phyloP scores from a whole-genome alignment of 768 basidiomycete genomes.

The Termitomyces heimii region DNA sequence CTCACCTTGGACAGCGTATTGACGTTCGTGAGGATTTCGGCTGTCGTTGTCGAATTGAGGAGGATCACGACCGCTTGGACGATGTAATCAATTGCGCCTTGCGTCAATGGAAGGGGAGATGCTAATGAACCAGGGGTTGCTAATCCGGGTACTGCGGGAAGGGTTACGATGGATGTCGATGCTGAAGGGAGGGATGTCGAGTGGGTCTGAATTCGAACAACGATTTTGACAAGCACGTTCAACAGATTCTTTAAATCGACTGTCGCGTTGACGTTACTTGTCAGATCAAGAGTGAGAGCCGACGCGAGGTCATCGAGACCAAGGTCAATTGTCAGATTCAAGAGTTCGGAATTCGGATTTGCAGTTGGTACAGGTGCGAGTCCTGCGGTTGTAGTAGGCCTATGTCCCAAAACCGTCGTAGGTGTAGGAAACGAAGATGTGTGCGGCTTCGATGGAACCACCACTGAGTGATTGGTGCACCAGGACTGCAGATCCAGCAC shows the following conservation, averaged over 20 bases:
- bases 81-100: constrained; percentile 8
- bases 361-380: background rate
- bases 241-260: constrained; percentile 6
- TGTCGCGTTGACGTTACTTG: background rate
- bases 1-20: constrained; percentile 6
- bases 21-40: constrained; percentile 6
- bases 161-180: background rate
- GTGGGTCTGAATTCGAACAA: constrained; percentile 6
- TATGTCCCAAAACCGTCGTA: background rate
- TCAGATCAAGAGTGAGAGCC: constrained; percentile 5
- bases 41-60: constrained; percentile 7
- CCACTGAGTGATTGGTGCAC: constrained; percentile 10
- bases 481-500: constrained; percentile 7
- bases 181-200: constrained; percentile 10
- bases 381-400: background rate
- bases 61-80: constrained; percentile 9
- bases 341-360: background rate
- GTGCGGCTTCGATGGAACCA: background rate
- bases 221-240: constrained; percentile 5
- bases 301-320: constrained; percentile 7
- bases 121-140: background rate
- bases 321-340: constrained; percentile 6
- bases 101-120: background rate
- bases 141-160: background rate
- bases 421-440: background rate